These are phyloP conservation scores for Botrytis byssoidea DNA, from an alignment of 2,329 filamentous ascomycete genomes.

Conservation along the genomic window DNA sequence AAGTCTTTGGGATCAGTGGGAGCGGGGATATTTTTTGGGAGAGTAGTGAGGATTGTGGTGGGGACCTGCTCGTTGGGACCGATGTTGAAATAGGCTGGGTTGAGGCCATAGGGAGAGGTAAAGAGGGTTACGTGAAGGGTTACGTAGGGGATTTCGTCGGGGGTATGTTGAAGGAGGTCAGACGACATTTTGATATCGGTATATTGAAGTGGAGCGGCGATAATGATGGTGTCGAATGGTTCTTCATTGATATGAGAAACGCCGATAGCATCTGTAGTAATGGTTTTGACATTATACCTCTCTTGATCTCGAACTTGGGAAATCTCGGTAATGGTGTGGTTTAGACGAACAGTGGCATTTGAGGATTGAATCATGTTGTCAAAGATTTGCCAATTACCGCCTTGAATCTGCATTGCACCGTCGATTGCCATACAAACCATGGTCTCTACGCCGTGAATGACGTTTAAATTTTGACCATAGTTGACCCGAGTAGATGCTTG, in stretches of 20 bases:
- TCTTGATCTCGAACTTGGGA: constrained; percentile 44
- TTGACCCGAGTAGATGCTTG: constrained; percentile 92
- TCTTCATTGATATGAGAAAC: constrained; percentile 28
- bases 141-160: constrained; percentile 82
- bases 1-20: constrained; percentile 50
- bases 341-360: constrained; percentile 58
- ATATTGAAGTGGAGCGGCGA: constrained; percentile 83
- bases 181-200: constrained; percentile 64
- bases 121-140: constrained; percentile 88
- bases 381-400: constrained; percentile 96
- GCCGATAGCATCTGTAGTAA: constrained; percentile 22
- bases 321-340: constrained; percentile 66
- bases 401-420: constrained; percentile 73
- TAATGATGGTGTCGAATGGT: constrained; percentile 73
- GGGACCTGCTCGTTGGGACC: constrained; percentile 59
- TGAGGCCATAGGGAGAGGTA: constrained; percentile 71
- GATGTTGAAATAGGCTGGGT: constrained; percentile 70
- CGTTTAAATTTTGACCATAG: constrained; percentile 84
- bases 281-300: constrained; percentile 48
- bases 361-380: constrained; percentile 71
- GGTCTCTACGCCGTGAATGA: constrained; percentile 84
- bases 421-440: constrained; percentile 88
- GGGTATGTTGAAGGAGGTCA: constrained; percentile 64
- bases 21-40: constrained; percentile 54
- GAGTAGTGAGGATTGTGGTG: constrained; percentile 77